phyloP scores from a whole-genome alignment of 805 yeast species.

The Sugiyamaella lignohabitans region DNA sequence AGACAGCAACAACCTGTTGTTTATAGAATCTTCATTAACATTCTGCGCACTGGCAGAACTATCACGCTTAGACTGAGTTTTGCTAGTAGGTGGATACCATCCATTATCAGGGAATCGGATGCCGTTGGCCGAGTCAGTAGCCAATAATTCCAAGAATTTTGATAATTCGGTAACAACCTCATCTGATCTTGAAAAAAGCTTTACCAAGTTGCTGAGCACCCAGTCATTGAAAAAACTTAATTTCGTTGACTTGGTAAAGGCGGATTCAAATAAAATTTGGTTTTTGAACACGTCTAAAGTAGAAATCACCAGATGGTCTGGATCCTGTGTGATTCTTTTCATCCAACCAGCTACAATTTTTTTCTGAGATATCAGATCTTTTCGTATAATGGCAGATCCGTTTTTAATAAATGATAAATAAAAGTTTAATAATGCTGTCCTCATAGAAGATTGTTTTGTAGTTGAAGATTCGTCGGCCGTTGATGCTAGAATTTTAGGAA shows the following conservation, averaged over 20 bases:
- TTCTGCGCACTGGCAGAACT: neutral
- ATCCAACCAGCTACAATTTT: conserved; percentile 62
- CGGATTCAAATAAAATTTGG: conserved; percentile 50
- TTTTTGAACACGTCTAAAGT: conserved; percentile 45
- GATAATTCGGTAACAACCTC: conserved; percentile 30
- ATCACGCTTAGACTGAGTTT: neutral
- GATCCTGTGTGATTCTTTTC: conserved; percentile 56
- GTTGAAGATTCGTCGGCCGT: neutral
- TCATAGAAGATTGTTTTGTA: conserved; percentile 40
- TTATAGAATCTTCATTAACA: conserved; percentile 29
- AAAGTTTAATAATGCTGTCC: conserved; percentile 55
- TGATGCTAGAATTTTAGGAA: conserved; percentile 59
- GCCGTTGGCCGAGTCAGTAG: conserved; percentile 38
- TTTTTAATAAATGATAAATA: conserved; percentile 48
- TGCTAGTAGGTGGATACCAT: conserved; percentile 25
- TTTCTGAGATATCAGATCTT: conserved; percentile 52
- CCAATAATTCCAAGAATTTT: conserved; percentile 42
- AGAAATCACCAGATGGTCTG: conserved; percentile 35
- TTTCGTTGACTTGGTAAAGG: conserved; percentile 62
- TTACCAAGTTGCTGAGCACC: conserved; percentile 52
- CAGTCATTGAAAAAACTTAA: conserved; percentile 74
- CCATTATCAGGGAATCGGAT: conserved; percentile 28
- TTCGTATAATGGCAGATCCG: conserved; percentile 52
- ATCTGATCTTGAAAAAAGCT: conserved; percentile 41
- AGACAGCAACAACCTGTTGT: conserved; percentile 62